Conservation (phyloP, 805 yeast genomes). For the Saccharomycopsis sp. region DNA sequence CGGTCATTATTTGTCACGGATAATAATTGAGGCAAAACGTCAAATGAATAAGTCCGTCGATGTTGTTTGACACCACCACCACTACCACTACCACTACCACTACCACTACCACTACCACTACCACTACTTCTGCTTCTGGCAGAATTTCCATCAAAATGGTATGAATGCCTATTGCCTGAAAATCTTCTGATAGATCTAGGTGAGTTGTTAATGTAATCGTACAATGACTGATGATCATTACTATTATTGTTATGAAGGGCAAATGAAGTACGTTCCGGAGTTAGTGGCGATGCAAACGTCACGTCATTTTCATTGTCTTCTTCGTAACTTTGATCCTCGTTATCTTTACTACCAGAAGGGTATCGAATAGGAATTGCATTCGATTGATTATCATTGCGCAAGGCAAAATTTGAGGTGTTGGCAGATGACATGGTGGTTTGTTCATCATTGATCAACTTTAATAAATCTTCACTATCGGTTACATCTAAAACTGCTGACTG, state of each 20-base stretch:
- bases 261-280: conserved; percentile 8
- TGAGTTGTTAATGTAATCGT: not conserved
- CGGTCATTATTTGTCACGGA: no score
- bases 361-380: not conserved
- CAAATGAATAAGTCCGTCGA: no score
- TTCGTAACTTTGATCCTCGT: not conserved
- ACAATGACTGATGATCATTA: conserved; percentile 2
- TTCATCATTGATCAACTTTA: not conserved
- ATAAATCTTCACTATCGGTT: not conserved
- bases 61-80: no score
- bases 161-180: not conserved
- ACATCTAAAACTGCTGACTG: not conserved
- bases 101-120: no score
- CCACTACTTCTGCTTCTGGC: no score
- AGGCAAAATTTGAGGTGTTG: not conserved
- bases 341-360: not conserved
- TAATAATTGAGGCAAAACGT: no score
- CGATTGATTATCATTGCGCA: not conserved
- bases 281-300: conserved; percentile 10
- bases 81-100: no score
- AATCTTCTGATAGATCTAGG: conserved; percentile 1
- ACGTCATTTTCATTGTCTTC: not conserved
- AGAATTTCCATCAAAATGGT: conserved; percentile 6
- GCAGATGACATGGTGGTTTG: not conserved
- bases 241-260: conserved; percentile 5